Evolutionary conservation across 345 rosid species (phyloP), one percentile per base, ranked within the genome.

Genomic region (Kernera saxatilis): DNA sequence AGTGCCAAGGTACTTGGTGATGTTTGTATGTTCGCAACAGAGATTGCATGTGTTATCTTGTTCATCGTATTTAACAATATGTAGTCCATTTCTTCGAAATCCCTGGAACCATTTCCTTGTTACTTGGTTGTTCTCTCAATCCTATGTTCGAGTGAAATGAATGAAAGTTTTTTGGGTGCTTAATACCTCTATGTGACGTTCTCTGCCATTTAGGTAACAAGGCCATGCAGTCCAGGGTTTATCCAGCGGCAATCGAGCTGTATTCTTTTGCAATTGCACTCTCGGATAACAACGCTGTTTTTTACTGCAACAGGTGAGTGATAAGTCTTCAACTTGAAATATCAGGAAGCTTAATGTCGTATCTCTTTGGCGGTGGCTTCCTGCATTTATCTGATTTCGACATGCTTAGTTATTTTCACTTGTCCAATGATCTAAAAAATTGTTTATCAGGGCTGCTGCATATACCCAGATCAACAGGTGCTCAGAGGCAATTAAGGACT

Each of bases 221-320:
- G 82, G 93, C 88, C 1, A 81, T 88, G 95, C 95, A 85, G 77
- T 82, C 81, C 32, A 83, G 83, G 82, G 77, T 50, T n/a, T 92
- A 84, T 77, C 53, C 71, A 10, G 88, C 87, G 40, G 95, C 98
- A 57, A 74, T 88, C 69, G 88, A 92, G 63, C 69, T 85, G 69
- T 92, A 92, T 84, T 76, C 93, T 70, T 75, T 81, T 71, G 95
- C 98, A 33, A 86, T 87, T 71, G 80, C 91, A 29, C 90, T 92
- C 22, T 49, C 71, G 12, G 83, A 82, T 75, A 70, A 81, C 21
- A 90, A 85, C 67, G 93, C 98, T 71, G 86, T 92, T 69, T 93
- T 88, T 77, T 87, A 85, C 80, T 88, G 93, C 76, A 93, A 93
- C 86, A 87, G 97, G 97, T 92, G 74, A 67, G 48, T 33, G 46